A percentile compares a stretch with the other conserved stretches of the same genome.
phyloP scores from a whole-genome alignment of 345 rosid genomes.

The Aethionema arabicum region DNA sequence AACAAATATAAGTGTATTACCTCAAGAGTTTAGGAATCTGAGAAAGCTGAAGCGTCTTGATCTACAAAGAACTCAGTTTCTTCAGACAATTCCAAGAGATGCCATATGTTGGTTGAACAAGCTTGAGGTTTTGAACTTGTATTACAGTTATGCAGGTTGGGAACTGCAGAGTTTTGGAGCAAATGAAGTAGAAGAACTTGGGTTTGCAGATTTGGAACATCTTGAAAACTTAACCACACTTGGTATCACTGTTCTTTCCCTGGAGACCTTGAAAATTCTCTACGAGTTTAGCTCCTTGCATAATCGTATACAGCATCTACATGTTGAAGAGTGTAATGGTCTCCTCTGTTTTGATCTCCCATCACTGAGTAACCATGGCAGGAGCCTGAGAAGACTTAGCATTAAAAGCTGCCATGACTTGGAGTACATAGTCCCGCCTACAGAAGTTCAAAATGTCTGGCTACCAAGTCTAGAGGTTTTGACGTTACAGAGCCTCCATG shows the following conservation, averaged over 20 bases:
- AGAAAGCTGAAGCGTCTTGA: constrained; percentile 44
- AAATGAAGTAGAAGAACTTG: constrained; percentile 36
- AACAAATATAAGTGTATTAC: constrained; percentile 48
- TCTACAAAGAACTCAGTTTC: constrained; percentile 50
- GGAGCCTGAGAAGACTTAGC: constrained; percentile 50
- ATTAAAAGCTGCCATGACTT: constrained; percentile 47
- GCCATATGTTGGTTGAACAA: constrained; percentile 41
- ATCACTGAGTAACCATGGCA: constrained; percentile 37
- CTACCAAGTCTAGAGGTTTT: constrained; percentile 50
- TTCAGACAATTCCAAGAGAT: constrained; percentile 43
- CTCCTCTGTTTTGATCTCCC: constrained; percentile 33
- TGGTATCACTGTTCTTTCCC: constrained; percentile 43
- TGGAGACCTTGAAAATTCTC: constrained; percentile 34
- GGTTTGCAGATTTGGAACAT: constrained; percentile 42
- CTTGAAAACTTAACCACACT: constrained; percentile 40
- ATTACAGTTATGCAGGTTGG: constrained; percentile 52
- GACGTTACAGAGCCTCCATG: constrained; percentile 48
- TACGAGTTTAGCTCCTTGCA: constrained; percentile 26
- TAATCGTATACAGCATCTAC: constrained; percentile 42
- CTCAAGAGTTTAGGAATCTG: constrained; percentile 41
- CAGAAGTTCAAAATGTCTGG: constrained; percentile 41
- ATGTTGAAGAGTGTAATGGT: constrained; percentile 43
- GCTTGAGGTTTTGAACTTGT: constrained; percentile 46
- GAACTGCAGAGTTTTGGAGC: constrained; percentile 31
- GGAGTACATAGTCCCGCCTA: constrained; percentile 38